Percentiles rank a stretch among this genome's conserved stretches.
phyloP scores from a whole-genome alignment of 1,284 basidiomycete species.

The Cryptococcus depauperatus region DNA sequence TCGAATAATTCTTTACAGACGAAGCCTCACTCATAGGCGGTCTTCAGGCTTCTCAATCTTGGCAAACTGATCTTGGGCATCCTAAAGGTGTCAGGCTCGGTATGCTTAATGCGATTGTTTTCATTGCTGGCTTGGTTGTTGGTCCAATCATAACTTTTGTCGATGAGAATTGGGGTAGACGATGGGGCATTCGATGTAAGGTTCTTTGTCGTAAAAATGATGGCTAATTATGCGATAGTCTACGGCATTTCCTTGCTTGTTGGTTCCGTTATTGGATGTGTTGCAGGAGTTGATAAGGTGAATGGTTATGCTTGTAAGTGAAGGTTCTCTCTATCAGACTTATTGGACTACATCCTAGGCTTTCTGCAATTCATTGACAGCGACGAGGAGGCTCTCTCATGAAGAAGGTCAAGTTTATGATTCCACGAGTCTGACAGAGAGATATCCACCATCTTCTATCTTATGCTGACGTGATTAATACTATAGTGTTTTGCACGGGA shows the following conservation, averaged over 20 bases:
- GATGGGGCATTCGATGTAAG: conserved; percentile 46
- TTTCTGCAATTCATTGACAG: no score
- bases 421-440: no score
- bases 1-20: conserved; percentile 22
- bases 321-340: no score
- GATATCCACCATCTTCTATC: no score
- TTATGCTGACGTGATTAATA: no score
- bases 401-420: no score
- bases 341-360: no score
- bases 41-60: conserved; percentile 42
- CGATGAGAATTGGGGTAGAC: conserved; percentile 40
- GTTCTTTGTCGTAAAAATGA: neutral
- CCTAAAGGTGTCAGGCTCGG: conserved; percentile 33
- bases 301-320: conserved; percentile 41
- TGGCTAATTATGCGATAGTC: conserved; percentile 20
- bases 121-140: conserved; percentile 39
- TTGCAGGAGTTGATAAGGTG: conserved; percentile 35
- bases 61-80: conserved; percentile 41
- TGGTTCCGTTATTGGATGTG: conserved; percentile 41
- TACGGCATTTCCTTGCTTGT: conserved; percentile 42
- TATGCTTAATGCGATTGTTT: conserved; percentile 40
- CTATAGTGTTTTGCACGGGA: conserved; percentile 38
- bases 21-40: conserved; percentile 45
- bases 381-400: no score
- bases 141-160: conserved; percentile 44